phyloP scores from a whole-genome alignment of 1,139 yeast genomes.

The Pichia sp. region DNA sequence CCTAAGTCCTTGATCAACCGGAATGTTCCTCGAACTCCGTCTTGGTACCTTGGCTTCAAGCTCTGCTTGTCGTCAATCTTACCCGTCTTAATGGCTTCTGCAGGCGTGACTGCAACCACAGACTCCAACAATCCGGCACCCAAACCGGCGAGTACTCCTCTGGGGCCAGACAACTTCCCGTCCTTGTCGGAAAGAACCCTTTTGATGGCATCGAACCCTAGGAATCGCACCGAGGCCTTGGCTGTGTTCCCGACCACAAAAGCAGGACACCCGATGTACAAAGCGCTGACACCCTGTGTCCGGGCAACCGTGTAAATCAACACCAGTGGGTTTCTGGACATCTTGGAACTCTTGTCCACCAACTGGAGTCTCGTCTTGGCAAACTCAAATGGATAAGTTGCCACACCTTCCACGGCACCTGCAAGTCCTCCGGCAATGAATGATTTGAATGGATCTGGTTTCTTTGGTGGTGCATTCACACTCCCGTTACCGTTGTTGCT shows the following conservation, averaged over 20 bases:
- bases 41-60: slow-evolving; percentile 68
- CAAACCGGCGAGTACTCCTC: slow-evolving; percentile 91
- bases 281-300: slow-evolving; percentile 71
- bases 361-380: slow-evolving; percentile 92
- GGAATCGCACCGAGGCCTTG: slow-evolving; percentile 88
- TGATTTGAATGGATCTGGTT: slow-evolving; percentile 61
- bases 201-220: slow-evolving; percentile 88
- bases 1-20: slow-evolving; percentile 74
- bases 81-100: slow-evolving; percentile 94
- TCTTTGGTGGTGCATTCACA: slow-evolving; percentile 11
- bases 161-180: slow-evolving; percentile 82
- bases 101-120: slow-evolving; percentile 91
- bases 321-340: slow-evolving; percentile 78
- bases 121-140: slow-evolving; percentile 96
- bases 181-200: slow-evolving; percentile 69
- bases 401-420: slow-evolving; percentile 87
- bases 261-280: slow-evolving; percentile 97
- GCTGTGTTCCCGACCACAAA: slow-evolving; percentile 94
- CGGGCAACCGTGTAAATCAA: slow-evolving; percentile 70
- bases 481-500: neutral
- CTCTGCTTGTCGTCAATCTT: slow-evolving; percentile 88
- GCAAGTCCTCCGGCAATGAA: slow-evolving; percentile 93
- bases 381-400: slow-evolving; percentile 94
- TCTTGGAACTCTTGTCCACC: slow-evolving; percentile 61
- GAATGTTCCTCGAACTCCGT: slow-evolving; percentile 52